Evolutionary conservation across 495 filamentous ascomycete species (phyloP), one percentile per base, ranked within the genome.

Genomic region (Penicillium macrosclerotiorum): DNA sequence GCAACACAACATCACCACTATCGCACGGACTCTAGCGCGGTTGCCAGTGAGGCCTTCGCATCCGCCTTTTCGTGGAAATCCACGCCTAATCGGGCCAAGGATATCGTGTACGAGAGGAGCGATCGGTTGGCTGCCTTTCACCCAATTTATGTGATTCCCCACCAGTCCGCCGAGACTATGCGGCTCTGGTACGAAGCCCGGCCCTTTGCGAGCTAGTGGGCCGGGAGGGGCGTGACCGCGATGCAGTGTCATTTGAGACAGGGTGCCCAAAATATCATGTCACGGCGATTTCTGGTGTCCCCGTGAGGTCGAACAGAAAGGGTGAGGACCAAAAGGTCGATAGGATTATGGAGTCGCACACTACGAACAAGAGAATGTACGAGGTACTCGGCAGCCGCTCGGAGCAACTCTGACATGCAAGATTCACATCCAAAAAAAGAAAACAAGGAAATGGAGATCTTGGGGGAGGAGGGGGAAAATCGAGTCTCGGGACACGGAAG

Each of bases 141-240:
- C 65, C 93, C 93, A 8, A 73, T 96, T 17, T 96, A 84, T 71
- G 84, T 89, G 42, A 83, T 96, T 40, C 89, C 90, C 11, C 81
- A 82, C 66, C 73, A 78, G 52, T 75, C 73, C 24, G 84, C 83
- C 38, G 78, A 84, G 55, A 68, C 67, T 9, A 83, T 84, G 52
- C 78, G 77, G 65, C 59, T 55, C 45, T 87, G 84, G 69, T 93
- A 81, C 60, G 69, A 76, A 51, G 57, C 68, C 43, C 32, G 49
- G 19, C 55, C 64, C 8, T 32, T 68, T 32, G 32, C 42, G 22
- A 14, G 24, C 29, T 62, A 46, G 38, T 34, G 45, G 37, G 5
- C 38, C n/a, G 29, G 29, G 27, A 44, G 33, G 31, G 51, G 31
- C n/a, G 34, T 45, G 17, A 41, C 27, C n/a, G 24, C 29, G 32